Conservation (phyloP, 2,329 filamentous ascomycete genomes). For the Magnaporthales sp. region DNA sequence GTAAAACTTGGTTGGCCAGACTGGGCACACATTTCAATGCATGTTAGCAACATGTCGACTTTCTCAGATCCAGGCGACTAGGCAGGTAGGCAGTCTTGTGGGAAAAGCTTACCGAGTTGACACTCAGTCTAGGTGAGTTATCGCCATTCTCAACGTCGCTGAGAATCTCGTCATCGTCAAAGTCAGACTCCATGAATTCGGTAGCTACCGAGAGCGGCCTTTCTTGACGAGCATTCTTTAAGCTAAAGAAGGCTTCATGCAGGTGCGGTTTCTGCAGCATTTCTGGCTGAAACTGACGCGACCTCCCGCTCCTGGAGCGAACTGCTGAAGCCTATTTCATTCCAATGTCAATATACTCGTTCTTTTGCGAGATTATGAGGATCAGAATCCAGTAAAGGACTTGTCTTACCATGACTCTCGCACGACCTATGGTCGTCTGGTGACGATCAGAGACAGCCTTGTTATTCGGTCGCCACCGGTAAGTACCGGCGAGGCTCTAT, state of each 20-base stretch:
- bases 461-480: not conserved
- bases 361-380: not conserved
- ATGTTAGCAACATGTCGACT: no score
- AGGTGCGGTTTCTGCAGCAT: conserved; percentile 19
- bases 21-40: conserved; percentile 29
- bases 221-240: conserved; percentile 36
- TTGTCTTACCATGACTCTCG: conserved; percentile 1
- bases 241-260: conserved; percentile 53
- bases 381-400: not conserved
- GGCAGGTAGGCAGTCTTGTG: not conserved
- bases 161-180: conserved; percentile 54
- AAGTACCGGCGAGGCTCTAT: not conserved
- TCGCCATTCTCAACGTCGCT: conserved; percentile 50
- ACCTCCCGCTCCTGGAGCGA: conserved; percentile 1
- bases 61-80: not conserved
- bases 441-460: not conserved
- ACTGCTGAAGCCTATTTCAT: not conserved
- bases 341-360: not conserved
- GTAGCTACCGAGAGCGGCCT: conserved; percentile 64
- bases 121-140: conserved; percentile 57
- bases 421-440: not conserved
- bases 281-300: conserved; percentile 1
- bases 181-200: conserved; percentile 71
- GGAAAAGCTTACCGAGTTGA: conserved; percentile 57
- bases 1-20: conserved; percentile 68